A percentile compares a stretch with the other conserved stretches of the same genome.
These are phyloP conservation scores for Pleurotus salmoneostramineus DNA, from an alignment of 768 basidiomycete species.

Conservation along the genomic window DNA sequence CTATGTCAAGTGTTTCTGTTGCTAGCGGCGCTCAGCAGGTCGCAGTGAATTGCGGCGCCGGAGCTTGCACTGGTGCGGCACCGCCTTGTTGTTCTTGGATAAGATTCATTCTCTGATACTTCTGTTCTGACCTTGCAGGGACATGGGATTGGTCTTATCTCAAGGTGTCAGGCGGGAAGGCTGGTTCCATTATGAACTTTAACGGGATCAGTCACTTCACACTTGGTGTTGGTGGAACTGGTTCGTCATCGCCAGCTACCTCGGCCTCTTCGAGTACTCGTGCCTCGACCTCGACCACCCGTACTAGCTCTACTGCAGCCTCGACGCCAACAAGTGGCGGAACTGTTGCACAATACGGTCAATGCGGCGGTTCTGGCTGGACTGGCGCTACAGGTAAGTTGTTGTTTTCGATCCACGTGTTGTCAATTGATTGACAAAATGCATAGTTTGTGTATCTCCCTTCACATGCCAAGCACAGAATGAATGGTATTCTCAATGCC, in stretches of 20 bases:
- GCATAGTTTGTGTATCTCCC: not conserved
- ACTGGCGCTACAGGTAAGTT: not conserved
- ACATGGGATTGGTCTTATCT: constrained; percentile 50
- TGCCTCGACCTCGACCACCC: too few relatives aligned
- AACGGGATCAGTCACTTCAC: constrained; percentile 24
- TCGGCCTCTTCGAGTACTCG: too few relatives aligned
- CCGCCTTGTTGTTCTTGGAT: constrained; percentile 3
- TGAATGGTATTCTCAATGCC: not conserved
- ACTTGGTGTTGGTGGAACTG: not conserved
- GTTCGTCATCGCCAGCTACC: not conserved
- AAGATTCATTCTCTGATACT: not conserved
- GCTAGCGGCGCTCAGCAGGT: constrained; percentile 36
- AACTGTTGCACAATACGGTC: not conserved
- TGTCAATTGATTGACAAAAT: too few relatives aligned
- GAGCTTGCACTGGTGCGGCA: constrained; percentile 41
- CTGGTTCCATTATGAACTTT: constrained; percentile 35
- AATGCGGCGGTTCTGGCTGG: not conserved
- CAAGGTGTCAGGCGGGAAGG: constrained; percentile 37
- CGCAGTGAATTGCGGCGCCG: constrained; percentile 53
- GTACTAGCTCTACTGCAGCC: too few relatives aligned
- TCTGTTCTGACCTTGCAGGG: constrained; percentile 20
- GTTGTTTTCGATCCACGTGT: too few relatives aligned
- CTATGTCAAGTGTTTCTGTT: constrained; percentile 39
- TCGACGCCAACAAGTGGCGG: too few relatives aligned
- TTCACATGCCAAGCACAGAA: not conserved